phyloP scores from a whole-genome alignment of 345 rosid genomes.

The Aegle marmelos region DNA sequence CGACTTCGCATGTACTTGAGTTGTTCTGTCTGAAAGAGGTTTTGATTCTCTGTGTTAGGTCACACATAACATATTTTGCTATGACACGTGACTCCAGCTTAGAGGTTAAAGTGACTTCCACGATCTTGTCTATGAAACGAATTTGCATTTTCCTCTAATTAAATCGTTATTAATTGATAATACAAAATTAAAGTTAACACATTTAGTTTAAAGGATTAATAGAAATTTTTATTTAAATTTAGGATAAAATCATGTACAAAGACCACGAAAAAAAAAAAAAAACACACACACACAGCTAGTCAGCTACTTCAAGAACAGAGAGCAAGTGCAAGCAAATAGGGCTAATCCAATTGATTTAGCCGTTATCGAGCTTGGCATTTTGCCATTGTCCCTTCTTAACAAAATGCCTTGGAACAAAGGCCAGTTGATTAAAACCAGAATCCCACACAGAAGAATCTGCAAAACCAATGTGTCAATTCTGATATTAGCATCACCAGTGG shows the following conservation, averaged over 20 bases:
- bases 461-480: constrained; percentile 28
- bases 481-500: not conserved
- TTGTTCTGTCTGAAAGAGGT: not conserved
- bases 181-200: too few species aligned
- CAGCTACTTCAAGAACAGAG: constrained; percentile 22
- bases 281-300: not conserved
- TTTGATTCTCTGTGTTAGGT: not conserved
- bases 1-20: not conserved
- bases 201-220: too few species aligned
- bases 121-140: too few species aligned
- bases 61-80: not conserved
- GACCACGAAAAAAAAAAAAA: too few species aligned
- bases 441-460: constrained; percentile 49
- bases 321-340: constrained; percentile 36
- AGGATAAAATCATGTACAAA: too few species aligned
- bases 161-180: too few species aligned
- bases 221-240: too few species aligned
- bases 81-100: not conserved
- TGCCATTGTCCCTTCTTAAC: constrained; percentile 62
- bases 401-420: constrained; percentile 63
- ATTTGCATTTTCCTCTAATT: too few species aligned
- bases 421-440: constrained; percentile 49
- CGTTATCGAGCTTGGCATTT: constrained; percentile 44
- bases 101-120: not conserved
- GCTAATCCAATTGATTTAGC: constrained; percentile 43